Conservation (phyloP, 495 filamentous ascomycete species). For the Pseudomonodictys pantanalensis region DNA sequence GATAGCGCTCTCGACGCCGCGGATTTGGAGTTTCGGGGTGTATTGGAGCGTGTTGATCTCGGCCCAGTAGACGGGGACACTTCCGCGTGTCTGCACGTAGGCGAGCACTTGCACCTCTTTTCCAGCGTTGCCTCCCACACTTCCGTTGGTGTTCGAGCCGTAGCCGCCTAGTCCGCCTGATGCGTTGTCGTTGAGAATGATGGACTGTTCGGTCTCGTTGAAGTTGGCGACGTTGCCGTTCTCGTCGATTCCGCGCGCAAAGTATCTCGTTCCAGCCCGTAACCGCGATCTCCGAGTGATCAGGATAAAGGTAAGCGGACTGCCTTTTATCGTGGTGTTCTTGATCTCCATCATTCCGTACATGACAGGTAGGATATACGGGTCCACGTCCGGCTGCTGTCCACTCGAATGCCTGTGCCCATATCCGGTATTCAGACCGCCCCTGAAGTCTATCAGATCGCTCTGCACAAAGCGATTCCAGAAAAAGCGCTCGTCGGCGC, state of each 20-base stretch:
- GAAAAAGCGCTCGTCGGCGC: constrained; percentile 96
- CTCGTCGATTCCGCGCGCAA: constrained; percentile 89
- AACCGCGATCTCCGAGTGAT: constrained; percentile 85
- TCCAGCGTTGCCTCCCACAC: constrained; percentile 53
- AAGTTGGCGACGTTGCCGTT: constrained; percentile 93
- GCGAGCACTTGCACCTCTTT: constrained; percentile 83
- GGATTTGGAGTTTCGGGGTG: constrained; percentile 82
- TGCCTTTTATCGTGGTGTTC: constrained; percentile 74
- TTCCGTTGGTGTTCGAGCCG: constrained; percentile 68
- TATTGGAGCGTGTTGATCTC: constrained; percentile 90
- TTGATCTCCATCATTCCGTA: constrained; percentile 90
- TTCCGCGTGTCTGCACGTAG: constrained; percentile 93
- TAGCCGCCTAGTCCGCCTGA: constrained; percentile 73
- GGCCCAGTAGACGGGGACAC: constrained; percentile 91
- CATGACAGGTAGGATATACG: constrained; percentile 91
- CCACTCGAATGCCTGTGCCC: constrained; percentile 47
- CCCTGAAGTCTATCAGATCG: constrained; percentile 84
- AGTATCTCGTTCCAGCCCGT: constrained; percentile 86
- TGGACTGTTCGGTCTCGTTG: constrained; percentile 93
- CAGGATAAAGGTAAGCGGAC: constrained; percentile 76
- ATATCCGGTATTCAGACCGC: constrained; percentile 38
- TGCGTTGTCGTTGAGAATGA: constrained; percentile 75
- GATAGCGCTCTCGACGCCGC: constrained; percentile 76
- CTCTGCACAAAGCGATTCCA: constrained; percentile 93
- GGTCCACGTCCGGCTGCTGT: constrained; percentile 74